Percentiles rank a stretch among this genome's conserved stretches.
These are phyloP conservation scores for Salmacisia buchloeana DNA, from an alignment of 1,284 basidiomycete genomes.

Conservation along the genomic window DNA sequence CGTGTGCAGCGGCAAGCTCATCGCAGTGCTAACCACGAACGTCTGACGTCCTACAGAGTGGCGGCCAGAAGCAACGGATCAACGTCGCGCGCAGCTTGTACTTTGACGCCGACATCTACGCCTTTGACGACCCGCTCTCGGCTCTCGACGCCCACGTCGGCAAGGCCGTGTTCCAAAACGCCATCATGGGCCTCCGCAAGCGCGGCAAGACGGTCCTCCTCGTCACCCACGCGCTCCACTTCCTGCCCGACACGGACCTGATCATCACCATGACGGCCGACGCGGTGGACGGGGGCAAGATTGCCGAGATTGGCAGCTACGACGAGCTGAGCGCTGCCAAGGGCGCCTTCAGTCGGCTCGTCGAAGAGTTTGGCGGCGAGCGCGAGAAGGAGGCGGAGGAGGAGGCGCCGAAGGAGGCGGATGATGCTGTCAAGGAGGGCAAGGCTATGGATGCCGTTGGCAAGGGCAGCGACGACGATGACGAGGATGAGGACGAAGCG, in stretches of 20 bases:
- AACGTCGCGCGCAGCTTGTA: conserved; percentile 71
- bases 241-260: conserved; percentile 61
- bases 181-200: conserved; percentile 34
- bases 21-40: conserved; percentile 2
- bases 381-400: conserved; percentile 31
- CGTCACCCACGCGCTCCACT: conserved; percentile 51
- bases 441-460: background rate
- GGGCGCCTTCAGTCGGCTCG: conserved; percentile 58
- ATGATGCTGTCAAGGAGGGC: conserved; percentile 17
- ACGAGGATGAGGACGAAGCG: conserved; percentile 21
- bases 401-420: conserved; percentile 31
- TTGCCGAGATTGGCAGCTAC: conserved; percentile 64
- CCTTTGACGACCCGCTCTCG: conserved; percentile 70
- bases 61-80: conserved; percentile 63
- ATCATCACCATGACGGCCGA: conserved; percentile 61
- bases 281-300: conserved; percentile 59
- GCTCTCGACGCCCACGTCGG: conserved; percentile 54
- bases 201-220: conserved; percentile 42
- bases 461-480: conserved; percentile 9
- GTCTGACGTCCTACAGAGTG: conserved; percentile 52
- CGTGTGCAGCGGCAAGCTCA: background rate
- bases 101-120: conserved; percentile 62
- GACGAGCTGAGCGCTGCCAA: conserved; percentile 59
- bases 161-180: conserved; percentile 48
- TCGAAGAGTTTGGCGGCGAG: conserved; percentile 50